phyloP scores from a whole-genome alignment of 2,329 filamentous ascomycete species.

The Mollisiaceae sp. region DNA sequence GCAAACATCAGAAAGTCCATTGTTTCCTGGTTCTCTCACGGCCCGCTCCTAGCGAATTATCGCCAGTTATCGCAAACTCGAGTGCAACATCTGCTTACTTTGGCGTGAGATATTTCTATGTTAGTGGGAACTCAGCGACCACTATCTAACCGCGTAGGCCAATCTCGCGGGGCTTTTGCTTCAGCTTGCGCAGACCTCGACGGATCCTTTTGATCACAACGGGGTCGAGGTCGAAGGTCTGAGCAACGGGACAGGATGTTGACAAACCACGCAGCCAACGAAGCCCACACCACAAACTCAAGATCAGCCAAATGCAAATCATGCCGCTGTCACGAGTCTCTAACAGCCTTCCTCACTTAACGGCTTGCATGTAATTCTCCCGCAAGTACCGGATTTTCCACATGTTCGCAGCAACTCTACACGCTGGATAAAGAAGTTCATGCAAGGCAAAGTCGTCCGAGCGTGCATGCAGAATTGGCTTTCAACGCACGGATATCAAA shows the following conservation, averaged over 20 bases:
- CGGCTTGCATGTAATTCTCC: constrained; percentile 13
- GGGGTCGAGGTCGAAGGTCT: constrained; percentile 9
- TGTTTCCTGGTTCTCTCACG: neutral
- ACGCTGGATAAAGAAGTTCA: constrained; percentile 19
- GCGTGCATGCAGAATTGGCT: constrained; percentile 13
- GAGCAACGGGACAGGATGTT: constrained; percentile 8
- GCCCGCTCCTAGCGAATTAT: constrained; percentile 13
- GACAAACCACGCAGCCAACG: neutral
- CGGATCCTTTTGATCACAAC: constrained; percentile 9
- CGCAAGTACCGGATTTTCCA: constrained; percentile 10
- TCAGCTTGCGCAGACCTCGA: constrained; percentile 4
- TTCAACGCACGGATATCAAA: constrained; percentile 17
- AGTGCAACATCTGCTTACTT: neutral
- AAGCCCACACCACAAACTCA: constrained; percentile 7
- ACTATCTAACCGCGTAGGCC: constrained; percentile 3
- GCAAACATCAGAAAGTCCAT: neutral
- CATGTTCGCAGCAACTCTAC: constrained; percentile 12
- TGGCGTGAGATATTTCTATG: neutral
- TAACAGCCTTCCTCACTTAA: constrained; percentile 4
- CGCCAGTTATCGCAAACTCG: neutral
- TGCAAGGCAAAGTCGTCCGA: constrained; percentile 19
- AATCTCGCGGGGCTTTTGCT: neutral
- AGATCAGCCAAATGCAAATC: neutral
- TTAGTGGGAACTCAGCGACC: constrained; percentile 5
- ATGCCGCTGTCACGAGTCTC: constrained; percentile 17